Base-by-base conservation (phyloP, 148 eudicot genomes). In the Oxyria digyna region DNA sequence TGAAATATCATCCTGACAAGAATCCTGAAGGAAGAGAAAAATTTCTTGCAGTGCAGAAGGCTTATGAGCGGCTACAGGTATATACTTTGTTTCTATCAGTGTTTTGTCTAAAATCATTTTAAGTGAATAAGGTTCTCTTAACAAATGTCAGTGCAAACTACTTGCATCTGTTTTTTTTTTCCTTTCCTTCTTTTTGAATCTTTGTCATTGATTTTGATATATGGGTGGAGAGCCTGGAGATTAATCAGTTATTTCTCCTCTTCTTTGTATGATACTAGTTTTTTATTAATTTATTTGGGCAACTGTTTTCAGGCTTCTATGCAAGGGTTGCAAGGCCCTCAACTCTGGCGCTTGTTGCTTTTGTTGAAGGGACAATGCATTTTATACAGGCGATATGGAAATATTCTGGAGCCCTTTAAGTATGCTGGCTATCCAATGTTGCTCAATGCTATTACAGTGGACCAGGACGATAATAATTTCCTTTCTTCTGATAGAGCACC, bases 311-410 rank as follows among this genome's bases (percentile, higher is more conserved):
- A 95, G 99, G 97, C 91, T 73, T 82, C 96, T 26, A 95, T 95
- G 87, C 97, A 95, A 95, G 99, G 99, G 71, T 74, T 95, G 83
- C 97, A 95, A 81, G 99, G 99, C 70, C 99, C 99, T 23, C 99
- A 95, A 74, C 79, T 79, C 20, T 95, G 99, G 99, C 87, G 97
- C 80, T 81, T 91, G 76, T 78, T 91, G 82, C 96, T 95, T 78
- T 77, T 95, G 77, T 81, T 95, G 75, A 95, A 85, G 81, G 99
- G 96, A 46, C 99, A 94, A 66, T 94, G 99, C 73, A 91, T 94
- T 64, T 78, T 95, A 42, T 91, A 95, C 78, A 84, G 99, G 74
- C 79, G 97, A 67, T 82, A 95, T 81, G 97, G 99, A 50, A 75
- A 71, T 79, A 83, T 94, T 73, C 69, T 94, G 79, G 96, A 88